Percentiles rank a stretch among this genome's conserved stretches.
Evolutionary conservation across 1,284 basidiomycete species (phyloP).

Genomic region (Hymenochaete sp.): DNA sequence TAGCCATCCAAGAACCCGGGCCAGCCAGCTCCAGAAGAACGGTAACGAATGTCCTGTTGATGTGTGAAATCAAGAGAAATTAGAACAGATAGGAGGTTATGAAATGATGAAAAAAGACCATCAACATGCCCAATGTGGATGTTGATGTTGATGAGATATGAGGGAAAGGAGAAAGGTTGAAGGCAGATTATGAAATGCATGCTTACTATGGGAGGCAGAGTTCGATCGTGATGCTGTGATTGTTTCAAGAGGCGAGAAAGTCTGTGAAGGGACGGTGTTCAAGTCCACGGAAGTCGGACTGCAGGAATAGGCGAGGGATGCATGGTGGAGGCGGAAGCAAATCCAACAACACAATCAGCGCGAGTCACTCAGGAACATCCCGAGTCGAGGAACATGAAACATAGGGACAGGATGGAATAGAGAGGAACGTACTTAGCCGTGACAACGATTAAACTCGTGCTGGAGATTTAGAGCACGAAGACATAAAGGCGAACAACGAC

Average conservation of each 20-base stretch:
- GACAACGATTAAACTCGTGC: constrained; percentile 14
- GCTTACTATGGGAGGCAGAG: constrained; percentile 15
- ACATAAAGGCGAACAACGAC: constrained; percentile 2
- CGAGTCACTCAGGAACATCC: too few relatives aligned
- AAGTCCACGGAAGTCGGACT: constrained; percentile 4
- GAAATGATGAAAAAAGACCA: not conserved
- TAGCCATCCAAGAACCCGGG: too few relatives aligned
- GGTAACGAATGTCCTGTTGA: constrained; percentile 7
- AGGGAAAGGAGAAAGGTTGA: not conserved
- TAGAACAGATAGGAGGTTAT: not conserved
- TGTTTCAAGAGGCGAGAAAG: constrained; percentile 14
- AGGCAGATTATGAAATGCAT: not conserved
- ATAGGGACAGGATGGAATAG: not conserved
- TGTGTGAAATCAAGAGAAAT: not conserved
- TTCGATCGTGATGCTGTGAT: constrained; percentile 13
- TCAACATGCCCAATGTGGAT: not conserved
- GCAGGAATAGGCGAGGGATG: too few relatives aligned
- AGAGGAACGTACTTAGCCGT: not conserved
- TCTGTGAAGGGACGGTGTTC: constrained; percentile 11
- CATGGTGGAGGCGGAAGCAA: too few relatives aligned
- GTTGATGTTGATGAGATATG: not conserved
- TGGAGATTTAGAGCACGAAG: constrained; percentile 7
- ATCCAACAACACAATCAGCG: too few relatives aligned
- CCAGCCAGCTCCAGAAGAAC: constrained; percentile 13
- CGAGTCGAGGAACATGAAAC: too few relatives aligned